Percentiles rank a stretch among this genome's conserved stretches.
These are phyloP conservation scores for Hippophae gyantsensis DNA, from an alignment of 306 rosid species.

Conservation along the genomic window DNA sequence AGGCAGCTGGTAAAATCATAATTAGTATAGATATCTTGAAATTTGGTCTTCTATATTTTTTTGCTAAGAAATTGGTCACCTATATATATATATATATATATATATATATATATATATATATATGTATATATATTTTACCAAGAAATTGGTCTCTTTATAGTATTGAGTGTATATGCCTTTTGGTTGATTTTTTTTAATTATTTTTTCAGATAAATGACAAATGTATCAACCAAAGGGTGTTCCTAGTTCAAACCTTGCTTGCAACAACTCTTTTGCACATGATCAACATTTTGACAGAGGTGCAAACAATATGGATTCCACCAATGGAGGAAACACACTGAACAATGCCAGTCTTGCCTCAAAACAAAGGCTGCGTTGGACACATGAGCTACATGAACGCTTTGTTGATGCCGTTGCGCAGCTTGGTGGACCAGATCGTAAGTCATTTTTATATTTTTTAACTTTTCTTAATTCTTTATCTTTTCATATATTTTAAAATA, in stretches of 20 bases:
- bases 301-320: slow-evolving; percentile 55
- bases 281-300: slow-evolving; percentile 46
- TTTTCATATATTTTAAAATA: too few relatives aligned
- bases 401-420: slow-evolving; percentile 95
- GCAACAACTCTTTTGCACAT: slow-evolving; percentile 43
- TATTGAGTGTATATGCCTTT: slow-evolving; percentile 5
- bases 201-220: slow-evolving; percentile 48
- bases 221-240: slow-evolving; percentile 54
- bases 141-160: slow-evolving; percentile 7
- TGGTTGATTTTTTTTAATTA: neutral
- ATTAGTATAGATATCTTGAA: too few relatives aligned
- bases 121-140: too few relatives aligned
- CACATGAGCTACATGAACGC: slow-evolving; percentile 91
- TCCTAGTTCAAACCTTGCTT: slow-evolving; percentile 41
- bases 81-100: too few relatives aligned
- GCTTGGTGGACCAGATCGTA: slow-evolving; percentile 99
- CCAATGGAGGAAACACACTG: slow-evolving; percentile 55
- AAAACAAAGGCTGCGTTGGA: slow-evolving; percentile 89
- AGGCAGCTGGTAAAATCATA: too few relatives aligned
- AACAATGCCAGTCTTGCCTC: slow-evolving; percentile 62
- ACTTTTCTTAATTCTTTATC: too few relatives aligned
- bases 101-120: too few relatives aligned
- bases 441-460: slow-evolving; percentile 26
- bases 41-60: too few relatives aligned
- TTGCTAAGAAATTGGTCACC: too few relatives aligned